Evolutionary conservation across 306 rosid species (phyloP).

Genomic region (Citrullus amarus): DNA sequence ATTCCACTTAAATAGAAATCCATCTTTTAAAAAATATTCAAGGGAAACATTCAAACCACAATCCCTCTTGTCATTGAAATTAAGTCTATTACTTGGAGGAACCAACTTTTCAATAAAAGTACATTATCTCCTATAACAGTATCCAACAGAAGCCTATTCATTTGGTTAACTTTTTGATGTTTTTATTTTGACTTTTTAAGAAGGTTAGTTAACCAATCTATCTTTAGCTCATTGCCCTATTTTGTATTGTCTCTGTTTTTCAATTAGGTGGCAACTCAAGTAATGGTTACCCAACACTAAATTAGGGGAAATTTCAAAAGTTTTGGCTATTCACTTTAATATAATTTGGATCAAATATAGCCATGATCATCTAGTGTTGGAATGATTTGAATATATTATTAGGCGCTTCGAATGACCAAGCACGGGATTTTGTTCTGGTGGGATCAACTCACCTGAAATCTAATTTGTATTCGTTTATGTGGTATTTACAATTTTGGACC

Average conservation of each 20-base stretch:
- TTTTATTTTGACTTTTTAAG: background rate
- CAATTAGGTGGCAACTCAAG: background rate
- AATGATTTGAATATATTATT: no score
- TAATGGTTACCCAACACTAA: background rate
- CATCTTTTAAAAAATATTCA: background rate
- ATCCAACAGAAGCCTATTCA: background rate
- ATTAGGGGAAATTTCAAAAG: background rate
- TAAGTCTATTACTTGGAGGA: background rate
- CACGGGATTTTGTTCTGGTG: no score
- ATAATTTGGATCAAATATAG: no score
- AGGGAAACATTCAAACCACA: background rate
- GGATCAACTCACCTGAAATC: no score
- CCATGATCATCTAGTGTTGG: no score
- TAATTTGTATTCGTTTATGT: no score
- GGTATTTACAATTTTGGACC: no score
- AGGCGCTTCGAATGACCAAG: no score
- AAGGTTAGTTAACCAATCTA: background rate
- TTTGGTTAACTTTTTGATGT: background rate
- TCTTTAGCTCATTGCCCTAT: background rate
- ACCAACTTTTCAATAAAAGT: background rate
- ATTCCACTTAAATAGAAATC: background rate
- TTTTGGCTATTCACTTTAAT: background rate
- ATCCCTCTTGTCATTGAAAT: background rate
- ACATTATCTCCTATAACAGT: slow-evolving; percentile 15
- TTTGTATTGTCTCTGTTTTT: background rate